Base-by-base conservation (phyloP, 1,139 yeast species). In the Blastobotrys proliferans region DNA sequence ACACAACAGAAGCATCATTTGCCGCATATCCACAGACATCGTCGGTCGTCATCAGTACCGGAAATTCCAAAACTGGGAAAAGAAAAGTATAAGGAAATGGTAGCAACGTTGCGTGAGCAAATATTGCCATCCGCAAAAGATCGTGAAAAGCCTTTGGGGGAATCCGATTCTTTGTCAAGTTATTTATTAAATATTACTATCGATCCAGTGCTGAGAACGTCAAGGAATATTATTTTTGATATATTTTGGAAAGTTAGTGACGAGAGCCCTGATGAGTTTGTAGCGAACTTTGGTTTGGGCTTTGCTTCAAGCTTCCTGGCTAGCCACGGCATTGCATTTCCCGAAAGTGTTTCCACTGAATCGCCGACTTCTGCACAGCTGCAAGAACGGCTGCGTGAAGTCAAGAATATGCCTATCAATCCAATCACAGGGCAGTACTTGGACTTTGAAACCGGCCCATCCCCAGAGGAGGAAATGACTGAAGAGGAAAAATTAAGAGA, bases 401-500 rank as follows among this genome's bases (percentile, higher is more conserved):
- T 30, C 25, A 43, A 34, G 24, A 28, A 25, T 16, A 35, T 38
- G 22, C 29, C 35, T 1, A 41, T 57, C 19, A 57, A 61, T 40
- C 62, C 63, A 9, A 46, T 62, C 22, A 62, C 66, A 1, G 66
- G 66, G 9, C 63, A 62, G 41, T 44, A 40, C 28, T 32, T 45
- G 20, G 28, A 35, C 21, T 33, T 26, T 30, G 44, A 43, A 32
- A 34, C 24, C 9, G 30, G 45, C 22, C 37, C 28, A 9, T 28
- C 21, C n/a, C 22, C 24, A 10, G 34, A 19, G 17, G 45, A 46
- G 25, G 53, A 49, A 16, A 62, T 75, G 64, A 66, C 76, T 1
- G 69, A 66, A n/a, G 75, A 70, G 43, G 81, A 77, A 50, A 76
- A 76, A 53, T 77, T 74, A 47, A 56, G 57, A 8, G 81, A 77